Evolutionary conservation across 495 filamentous ascomycete genomes (phyloP), one percentile per base, ranked within the genome.

Genomic region (Apodospora peruviana): DNA sequence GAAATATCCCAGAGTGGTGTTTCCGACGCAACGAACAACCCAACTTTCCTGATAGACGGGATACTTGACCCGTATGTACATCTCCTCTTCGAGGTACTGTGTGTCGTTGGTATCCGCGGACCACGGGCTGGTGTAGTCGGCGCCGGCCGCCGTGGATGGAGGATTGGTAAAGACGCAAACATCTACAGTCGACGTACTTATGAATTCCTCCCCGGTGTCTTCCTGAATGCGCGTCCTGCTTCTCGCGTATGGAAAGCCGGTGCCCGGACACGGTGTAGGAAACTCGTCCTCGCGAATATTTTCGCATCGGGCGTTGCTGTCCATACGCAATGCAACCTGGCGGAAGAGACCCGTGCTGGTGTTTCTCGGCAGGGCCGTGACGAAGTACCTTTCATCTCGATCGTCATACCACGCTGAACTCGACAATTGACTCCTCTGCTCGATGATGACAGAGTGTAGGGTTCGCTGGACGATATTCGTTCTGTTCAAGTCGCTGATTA

Each of bases 261-360:
- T n/a, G n/a, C 39, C 39, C 20, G 39, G 39, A 22, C 39, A 20
- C n/a, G 16, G 2, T 20, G 10, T 10, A 19, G 48, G 48, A 24
- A 43, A 36, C n/a, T n/a, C n/a, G n/a, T n/a, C n/a, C 14, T 32
- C 27, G n/a, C n/a, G n/a, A n/a, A n/a, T n/a, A n/a, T n/a, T n/a
- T n/a, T n/a, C n/a, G n/a, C n/a, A n/a, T n/a, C n/a, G n/a, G n/a
- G n/a, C n/a, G n/a, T n/a, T n/a, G 35, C 48, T 51, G 41, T 44
- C 36, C 22, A 51, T 40, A 14, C 48, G 41, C 16, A 40, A n/a
- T 21, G 48, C 48, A 18, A 36, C 40, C 19, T 51, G 27, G n/a
- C 27, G 39, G 16, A 18, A 10, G n/a, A 40, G 11, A 16, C 45
- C 45, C 12, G 45, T 47, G 17, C 12, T 24, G 21, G 19, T 10